Conservation (phyloP, 345 rosid genomes). For the Laguncularia racemosa region DNA sequence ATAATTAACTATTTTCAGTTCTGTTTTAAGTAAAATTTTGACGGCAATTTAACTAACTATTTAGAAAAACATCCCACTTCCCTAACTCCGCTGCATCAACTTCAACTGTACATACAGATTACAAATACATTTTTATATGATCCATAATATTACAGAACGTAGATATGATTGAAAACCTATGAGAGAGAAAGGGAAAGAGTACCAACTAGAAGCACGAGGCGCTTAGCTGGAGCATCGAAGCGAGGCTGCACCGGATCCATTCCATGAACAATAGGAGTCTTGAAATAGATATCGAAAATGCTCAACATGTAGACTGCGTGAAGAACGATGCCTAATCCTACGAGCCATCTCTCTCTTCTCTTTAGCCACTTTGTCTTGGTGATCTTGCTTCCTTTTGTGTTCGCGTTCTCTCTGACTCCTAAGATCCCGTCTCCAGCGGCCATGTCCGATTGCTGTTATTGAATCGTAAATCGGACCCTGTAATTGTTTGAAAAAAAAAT, state of each 20-base stretch:
- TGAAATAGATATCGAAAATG: slow-evolving; percentile 97
- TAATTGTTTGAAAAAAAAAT: too few species aligned
- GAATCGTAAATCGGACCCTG: not conserved
- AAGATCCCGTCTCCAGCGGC: slow-evolving; percentile 65
- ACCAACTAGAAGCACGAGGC: slow-evolving; percentile 86
- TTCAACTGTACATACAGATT: too few species aligned
- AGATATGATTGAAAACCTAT: too few species aligned
- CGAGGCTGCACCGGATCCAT: slow-evolving; percentile 81
- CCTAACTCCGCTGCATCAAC: too few species aligned
- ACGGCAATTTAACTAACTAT: too few species aligned
- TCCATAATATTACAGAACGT: too few species aligned
- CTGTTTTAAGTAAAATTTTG: too few species aligned
- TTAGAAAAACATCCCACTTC: too few species aligned
- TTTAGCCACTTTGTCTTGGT: slow-evolving; percentile 46
- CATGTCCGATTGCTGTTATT: slow-evolving; percentile 1
- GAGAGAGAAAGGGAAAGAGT: slow-evolving; percentile 2
- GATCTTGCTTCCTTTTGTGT: slow-evolving; percentile 10
- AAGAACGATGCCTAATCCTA: slow-evolving; percentile 64
- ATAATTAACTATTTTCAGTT: too few species aligned
- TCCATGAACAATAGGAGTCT: slow-evolving; percentile 92
- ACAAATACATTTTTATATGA: too few species aligned
- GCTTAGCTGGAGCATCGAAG: slow-evolving; percentile 75
- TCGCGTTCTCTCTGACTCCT: slow-evolving; percentile 37
- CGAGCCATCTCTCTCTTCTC: slow-evolving; percentile 73
- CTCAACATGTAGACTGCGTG: slow-evolving; percentile 94